A percentile compares a stretch with the other conserved stretches of the same genome.
Conservation (phyloP, 75 land plant genomes). For the Picea glauca region DNA sequence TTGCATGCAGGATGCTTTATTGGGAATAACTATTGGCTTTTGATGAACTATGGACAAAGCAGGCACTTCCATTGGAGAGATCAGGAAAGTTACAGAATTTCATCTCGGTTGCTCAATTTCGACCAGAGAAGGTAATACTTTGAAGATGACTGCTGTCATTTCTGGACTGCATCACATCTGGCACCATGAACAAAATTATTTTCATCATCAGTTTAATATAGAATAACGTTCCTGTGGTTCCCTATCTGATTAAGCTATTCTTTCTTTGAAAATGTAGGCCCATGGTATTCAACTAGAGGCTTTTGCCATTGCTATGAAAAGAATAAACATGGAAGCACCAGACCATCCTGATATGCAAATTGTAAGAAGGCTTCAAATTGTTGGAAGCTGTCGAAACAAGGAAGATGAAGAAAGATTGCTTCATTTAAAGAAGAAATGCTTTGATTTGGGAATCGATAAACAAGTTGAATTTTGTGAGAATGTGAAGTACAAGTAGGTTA, state of each 20-base stretch:
- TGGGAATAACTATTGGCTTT: constrained; percentile 10
- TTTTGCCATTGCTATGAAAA: constrained; percentile 59
- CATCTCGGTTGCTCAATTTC: constrained; percentile 98
- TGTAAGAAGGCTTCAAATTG: constrained; percentile 71
- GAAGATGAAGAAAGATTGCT: constrained; percentile 68
- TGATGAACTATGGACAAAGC: constrained; percentile 16
- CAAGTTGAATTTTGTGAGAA: constrained; percentile 87
- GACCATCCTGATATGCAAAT: constrained; percentile 9
- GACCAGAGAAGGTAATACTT: constrained; percentile 90
- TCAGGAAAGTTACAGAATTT: constrained; percentile 28
- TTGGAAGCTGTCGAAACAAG: constrained; percentile 92
- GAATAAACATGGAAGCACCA: constrained; percentile 25
- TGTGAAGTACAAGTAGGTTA: constrained; percentile 72
- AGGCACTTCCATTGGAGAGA: constrained; percentile 88
- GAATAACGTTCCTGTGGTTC: neutral
- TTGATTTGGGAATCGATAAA: constrained; percentile 52
- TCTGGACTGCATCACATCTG: neutral
- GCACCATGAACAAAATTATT: constrained; percentile 8
- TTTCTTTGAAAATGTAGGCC: constrained; percentile 34
- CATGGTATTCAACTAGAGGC: constrained; percentile 83
- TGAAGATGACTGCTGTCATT: neutral
- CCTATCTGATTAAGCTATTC: neutral
- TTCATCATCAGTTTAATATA: neutral
- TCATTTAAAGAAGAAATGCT: constrained; percentile 42
- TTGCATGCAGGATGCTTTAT: constrained; percentile 17